Evolutionary conservation across 495 filamentous ascomycete genomes (phyloP).

Genomic region (Bryoglossum gracile): DNA sequence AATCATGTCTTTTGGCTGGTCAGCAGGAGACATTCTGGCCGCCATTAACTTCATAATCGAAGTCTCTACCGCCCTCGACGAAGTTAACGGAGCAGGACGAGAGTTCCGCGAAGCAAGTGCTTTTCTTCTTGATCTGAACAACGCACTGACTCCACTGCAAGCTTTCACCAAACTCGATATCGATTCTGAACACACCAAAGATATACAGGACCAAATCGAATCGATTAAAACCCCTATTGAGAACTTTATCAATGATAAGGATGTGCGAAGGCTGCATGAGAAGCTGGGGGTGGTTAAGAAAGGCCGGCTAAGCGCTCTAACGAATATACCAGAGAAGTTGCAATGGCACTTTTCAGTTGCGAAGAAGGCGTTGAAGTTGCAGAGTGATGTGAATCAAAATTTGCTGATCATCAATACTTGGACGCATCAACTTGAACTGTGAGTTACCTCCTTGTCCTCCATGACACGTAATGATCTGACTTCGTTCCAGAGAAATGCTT

Average conservation of each 20-base stretch:
- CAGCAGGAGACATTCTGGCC: slow-evolving; percentile 1
- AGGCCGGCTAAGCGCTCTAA: background rate
- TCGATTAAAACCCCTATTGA: background rate
- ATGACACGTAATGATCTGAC: too few species aligned
- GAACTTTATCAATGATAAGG: background rate
- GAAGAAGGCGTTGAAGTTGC: background rate
- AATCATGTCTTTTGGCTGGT: slow-evolving; percentile 16
- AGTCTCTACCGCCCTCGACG: background rate
- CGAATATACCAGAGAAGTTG: background rate
- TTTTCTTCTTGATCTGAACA: background rate
- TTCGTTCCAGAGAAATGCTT: background rate
- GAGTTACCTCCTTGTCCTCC: too few species aligned
- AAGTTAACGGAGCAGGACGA: background rate
- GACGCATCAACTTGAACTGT: too few species aligned
- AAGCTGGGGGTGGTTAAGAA: background rate
- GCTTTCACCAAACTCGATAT: slow-evolving; percentile 5
- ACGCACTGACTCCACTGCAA: background rate
- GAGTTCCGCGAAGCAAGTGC: background rate
- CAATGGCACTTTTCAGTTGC: background rate
- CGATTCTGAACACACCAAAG: background rate
- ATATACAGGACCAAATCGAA: background rate
- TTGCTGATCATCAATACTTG: background rate
- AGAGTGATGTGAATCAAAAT: background rate
- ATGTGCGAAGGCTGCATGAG: background rate
- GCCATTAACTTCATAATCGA: slow-evolving; percentile 2